Base-by-base conservation (phyloP, 2,329 filamentous ascomycete species). In the Juglanconis sp. region DNA sequence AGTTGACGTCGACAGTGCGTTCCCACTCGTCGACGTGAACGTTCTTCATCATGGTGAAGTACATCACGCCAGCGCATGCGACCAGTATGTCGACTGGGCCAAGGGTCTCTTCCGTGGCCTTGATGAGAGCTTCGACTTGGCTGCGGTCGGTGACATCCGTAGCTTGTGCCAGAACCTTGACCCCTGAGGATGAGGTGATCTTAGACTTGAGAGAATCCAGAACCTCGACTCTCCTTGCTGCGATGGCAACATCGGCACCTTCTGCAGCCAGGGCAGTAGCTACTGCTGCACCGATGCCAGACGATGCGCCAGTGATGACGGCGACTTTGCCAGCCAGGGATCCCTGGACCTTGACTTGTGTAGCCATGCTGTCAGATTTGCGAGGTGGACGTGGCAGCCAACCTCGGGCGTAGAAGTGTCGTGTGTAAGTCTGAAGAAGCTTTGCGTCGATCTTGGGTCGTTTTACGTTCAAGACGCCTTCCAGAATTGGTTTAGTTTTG, bases 41-140 rank as follows among this genome's bases (percentile, higher is more conserved):
- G 70, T 92, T 93, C 59, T 87, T 85, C 90, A 94, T 93, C 86
- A 93, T 87, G 57, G 90, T 93, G 75, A 87, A 94, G 77, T 94
- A 94, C 90, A 94, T 94, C 70, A 94, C 90, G 40, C 90, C 90
- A 0, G 90, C 91, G 68, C 89, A 91, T 46, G 86, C 86, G 53
- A 94, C 85, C n/a, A 94, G 81, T 55, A 93, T 90, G 70, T 94
- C 90, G 49, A 93, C 79, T 0, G 87, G 84, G 0, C 90, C 90
- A 0, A 93, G 85, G 66, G 87, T 77, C 50, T 83, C 79, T 32
- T 77, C 77, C 1, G 88, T 79, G 0, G 82, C 78, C 3, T 75
- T 73, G 63, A 93, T 78, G 3, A 94, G 84, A 0, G 81, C 80
- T 66, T 89, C 84, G 5, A 92, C 88, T 67, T 92, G 81, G 4